Conservation (phyloP, 495 filamentous ascomycete species). For the Chaetomium tenue region DNA sequence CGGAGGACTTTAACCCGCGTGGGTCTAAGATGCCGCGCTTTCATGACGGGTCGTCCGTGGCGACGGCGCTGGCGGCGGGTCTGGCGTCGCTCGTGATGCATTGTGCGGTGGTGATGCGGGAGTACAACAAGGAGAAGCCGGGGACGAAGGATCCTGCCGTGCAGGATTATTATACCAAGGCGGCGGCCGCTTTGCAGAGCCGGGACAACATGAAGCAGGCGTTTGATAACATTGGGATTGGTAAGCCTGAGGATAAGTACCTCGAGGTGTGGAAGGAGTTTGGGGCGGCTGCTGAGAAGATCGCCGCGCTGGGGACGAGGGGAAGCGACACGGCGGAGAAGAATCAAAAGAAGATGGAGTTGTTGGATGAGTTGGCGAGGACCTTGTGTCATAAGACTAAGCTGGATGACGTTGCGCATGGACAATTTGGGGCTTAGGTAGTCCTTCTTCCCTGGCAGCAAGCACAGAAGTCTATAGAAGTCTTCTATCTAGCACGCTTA, state of each 20-base stretch:
- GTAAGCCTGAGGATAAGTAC: neutral
- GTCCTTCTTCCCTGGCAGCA: neutral
- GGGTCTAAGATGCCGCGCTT: too few relatives aligned
- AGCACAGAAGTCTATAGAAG: conserved; percentile 10
- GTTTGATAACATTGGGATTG: neutral
- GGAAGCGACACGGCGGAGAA: neutral
- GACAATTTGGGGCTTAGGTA: too few relatives aligned
- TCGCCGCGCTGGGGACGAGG: neutral
- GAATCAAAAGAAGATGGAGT: neutral
- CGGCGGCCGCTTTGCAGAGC: too few relatives aligned
- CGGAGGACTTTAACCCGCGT: too few relatives aligned
- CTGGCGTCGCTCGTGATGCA: too few relatives aligned
- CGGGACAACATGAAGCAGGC: too few relatives aligned
- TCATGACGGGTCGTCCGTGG: too few relatives aligned
- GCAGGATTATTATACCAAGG: too few relatives aligned
- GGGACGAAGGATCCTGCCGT: too few relatives aligned
- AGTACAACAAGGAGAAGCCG: too few relatives aligned
- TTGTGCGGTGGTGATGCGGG: too few relatives aligned
- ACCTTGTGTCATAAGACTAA: neutral
- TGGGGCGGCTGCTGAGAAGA: neutral
- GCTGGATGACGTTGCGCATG: neutral
- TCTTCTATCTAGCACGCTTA: conserved; percentile 6
- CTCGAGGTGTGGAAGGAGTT: neutral
- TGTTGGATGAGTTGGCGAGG: neutral
- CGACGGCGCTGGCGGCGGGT: too few relatives aligned